Conservation (phyloP, 2,329 filamentous ascomycete species). For the Exophiala alcalophila region DNA sequence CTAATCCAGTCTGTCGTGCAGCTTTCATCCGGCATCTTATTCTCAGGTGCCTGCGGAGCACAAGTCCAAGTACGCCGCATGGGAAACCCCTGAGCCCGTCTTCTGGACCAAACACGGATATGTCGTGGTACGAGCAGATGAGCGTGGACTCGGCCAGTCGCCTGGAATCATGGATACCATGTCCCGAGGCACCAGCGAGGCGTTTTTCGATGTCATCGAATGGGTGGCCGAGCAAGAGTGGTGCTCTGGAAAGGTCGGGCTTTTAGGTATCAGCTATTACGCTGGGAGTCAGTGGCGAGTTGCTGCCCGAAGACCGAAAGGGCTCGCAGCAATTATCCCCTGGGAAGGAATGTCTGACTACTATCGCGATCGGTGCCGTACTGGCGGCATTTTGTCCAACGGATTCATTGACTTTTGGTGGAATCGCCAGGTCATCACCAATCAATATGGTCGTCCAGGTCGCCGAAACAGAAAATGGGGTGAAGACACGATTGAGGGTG, state of each 20-base stretch:
- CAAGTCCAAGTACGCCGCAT: constrained; percentile 53
- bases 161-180: constrained; percentile 53
- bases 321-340: constrained; percentile 51
- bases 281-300: constrained; percentile 56
- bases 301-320: constrained; percentile 51
- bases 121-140: constrained; percentile 55
- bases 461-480: constrained; percentile 53
- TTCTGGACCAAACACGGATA: constrained; percentile 58
- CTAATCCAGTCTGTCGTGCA: constrained; percentile 48
- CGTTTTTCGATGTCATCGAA: constrained; percentile 52
- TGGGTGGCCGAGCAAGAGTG: constrained; percentile 52
- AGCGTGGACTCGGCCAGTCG: constrained; percentile 52
- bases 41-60: constrained; percentile 51
- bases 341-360: constrained; percentile 59
- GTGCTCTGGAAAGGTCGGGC: constrained; percentile 51
- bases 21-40: constrained; percentile 52
- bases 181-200: constrained; percentile 51
- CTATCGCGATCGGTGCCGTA: constrained; percentile 57
- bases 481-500: constrained; percentile 42
- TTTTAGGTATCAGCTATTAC: constrained; percentile 53
- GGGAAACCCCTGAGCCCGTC: constrained; percentile 58
- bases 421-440: constrained; percentile 51
- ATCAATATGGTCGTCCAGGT: constrained; percentile 63
- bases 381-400: constrained; percentile 61
- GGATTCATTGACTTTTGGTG: constrained; percentile 58